Evolutionary conservation across 352 stramenopile genomes (phyloP), one percentile per base, ranked within the genome.

Genomic region (Phytophthora hybrid): DNA sequence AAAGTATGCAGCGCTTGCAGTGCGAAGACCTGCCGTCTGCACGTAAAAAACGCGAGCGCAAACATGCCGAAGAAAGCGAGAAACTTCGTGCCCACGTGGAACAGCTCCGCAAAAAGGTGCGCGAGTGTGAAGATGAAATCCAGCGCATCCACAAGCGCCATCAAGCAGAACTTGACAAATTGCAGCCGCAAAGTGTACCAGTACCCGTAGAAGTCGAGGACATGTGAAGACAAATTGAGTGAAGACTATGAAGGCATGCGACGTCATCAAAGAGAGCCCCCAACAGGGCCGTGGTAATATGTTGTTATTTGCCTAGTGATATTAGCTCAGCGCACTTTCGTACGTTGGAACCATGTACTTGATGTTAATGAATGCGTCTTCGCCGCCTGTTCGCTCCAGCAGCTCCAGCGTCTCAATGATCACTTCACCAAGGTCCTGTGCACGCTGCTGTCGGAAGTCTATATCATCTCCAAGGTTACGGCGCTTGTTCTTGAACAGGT

Each of bases 311-410:
- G 7, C n/a, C 46, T 65, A 56, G 4, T 23, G 26, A 8, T 66
- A 19, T 78, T 44, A 79, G 26, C 54, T 59, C 44, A 76, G 29
- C 37, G 67, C 72, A 39, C 67, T 78, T 61, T 99, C 93, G 82
- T 98, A 99, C 19, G 97, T 97, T 21, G 97, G 97, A 8, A 99
- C 89, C 81, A 99, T 96, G 73, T 99, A 99, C 82, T 99, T 99
- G 78, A 98, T 98, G 81, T 98, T 98, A 32, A 98, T 86, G 71
- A 92, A 98, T 9, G 94, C 94, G 59, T 98, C 90, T 1, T 92
- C 78, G 8, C 94, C 94, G 21, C 94, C 94, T 37, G 87, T 87
- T 26, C 61, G 78, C 63, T 98, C 94, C 11, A 98, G 72, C 10
- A 97, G 53, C 71, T 98, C 89, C 19, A 98, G 82, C 34, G 94